Evolutionary conservation across 2,329 filamentous ascomycete genomes (phyloP), one percentile per base, ranked within the genome.

Genomic region (Colletotrichum sp.): DNA sequence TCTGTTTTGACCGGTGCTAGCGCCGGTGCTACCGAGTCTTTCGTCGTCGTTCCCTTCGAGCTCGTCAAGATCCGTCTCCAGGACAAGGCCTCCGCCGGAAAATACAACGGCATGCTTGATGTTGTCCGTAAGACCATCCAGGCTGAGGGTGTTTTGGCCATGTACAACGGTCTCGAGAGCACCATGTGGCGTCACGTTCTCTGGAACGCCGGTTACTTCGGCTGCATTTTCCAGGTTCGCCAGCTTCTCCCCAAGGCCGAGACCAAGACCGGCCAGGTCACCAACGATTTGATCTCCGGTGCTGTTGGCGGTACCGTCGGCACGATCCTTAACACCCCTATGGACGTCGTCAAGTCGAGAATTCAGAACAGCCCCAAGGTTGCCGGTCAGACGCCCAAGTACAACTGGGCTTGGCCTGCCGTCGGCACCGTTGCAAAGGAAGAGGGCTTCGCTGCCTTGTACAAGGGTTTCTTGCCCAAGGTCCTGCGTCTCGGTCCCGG

Each of bases 401-500:
- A 99, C 89, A 98, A 99, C 91, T 99, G 97, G 97, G 97, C 97
- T 36, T 98, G 93, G 92, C 95, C 95, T 63, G 93, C 95, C 26
- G 89, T 98, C 67, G 93, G 91, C 72, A 97, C 95, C 9, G 95
- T 99, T 76, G 93, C 95, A 86, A 95, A 92, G 87, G 97, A 99
- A 87, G 97, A 99, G 86, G 97, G 97, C 7, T 96, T 98, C 83
- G 87, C 86, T 64, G 97, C 97, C 52, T 89, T 99, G 76, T 99
- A 99, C 91, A 99, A 99, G 91, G 97, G 97, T 18, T 99, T 99
- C 90, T 83, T 97, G 78, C 97, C 97, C 80, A 99, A 99, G 92
- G 97, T 87, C n/a, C 83, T 86, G 61, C 85, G 85, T 87, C 86
- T 91, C 48, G 90, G 89, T 28, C 90, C 89, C 48, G 88, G 88